These are phyloP conservation scores for Phycomyces blakesleeanus DNA, from an alignment of 192 early-diverging fungal species.

Conservation along the genomic window DNA sequence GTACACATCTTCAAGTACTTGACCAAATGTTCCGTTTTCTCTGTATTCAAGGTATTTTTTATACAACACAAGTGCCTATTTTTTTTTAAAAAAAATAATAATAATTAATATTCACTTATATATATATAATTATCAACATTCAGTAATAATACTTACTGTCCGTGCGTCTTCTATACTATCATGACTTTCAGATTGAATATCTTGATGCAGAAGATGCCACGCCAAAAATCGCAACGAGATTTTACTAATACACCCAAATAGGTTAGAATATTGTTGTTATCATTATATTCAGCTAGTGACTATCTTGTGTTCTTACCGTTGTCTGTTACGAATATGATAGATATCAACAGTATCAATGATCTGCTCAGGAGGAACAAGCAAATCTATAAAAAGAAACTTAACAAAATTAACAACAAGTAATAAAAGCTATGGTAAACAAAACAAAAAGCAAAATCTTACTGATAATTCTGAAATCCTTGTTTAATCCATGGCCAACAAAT, in stretches of 20 bases:
- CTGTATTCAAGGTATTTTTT: slow-evolving; percentile 72
- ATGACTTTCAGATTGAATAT: slow-evolving; percentile 88
- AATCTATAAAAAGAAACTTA: slow-evolving; percentile 49
- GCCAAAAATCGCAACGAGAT: slow-evolving; percentile 89
- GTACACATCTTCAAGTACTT: slow-evolving; percentile 80
- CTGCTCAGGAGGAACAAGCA: slow-evolving; percentile 78
- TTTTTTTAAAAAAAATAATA: slow-evolving; percentile 4
- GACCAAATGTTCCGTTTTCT: slow-evolving; percentile 62
- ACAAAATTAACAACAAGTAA: neutral
- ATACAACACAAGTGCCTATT: slow-evolving; percentile 75
- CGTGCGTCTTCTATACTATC: slow-evolving; percentile 92
- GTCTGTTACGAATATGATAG: slow-evolving; percentile 77
- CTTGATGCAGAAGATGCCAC: slow-evolving; percentile 77
- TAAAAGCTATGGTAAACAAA: neutral
- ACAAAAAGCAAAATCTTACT: slow-evolving; percentile 54
- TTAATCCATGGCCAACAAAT: slow-evolving; percentile 93
- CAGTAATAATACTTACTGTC: slow-evolving; percentile 51
- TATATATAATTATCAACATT: too few relatives aligned
- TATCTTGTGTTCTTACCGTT: slow-evolving; percentile 51
- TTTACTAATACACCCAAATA: slow-evolving; percentile 49
- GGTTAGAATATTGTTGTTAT: neutral
- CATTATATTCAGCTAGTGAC: too few relatives aligned
- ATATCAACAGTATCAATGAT: slow-evolving; percentile 94
- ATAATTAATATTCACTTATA: too few relatives aligned
- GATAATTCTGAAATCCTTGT: slow-evolving; percentile 93